These are phyloP conservation scores for Eragrostis curvula DNA, from an alignment of 176 grass and related monocot species.

Conservation along the genomic window DNA sequence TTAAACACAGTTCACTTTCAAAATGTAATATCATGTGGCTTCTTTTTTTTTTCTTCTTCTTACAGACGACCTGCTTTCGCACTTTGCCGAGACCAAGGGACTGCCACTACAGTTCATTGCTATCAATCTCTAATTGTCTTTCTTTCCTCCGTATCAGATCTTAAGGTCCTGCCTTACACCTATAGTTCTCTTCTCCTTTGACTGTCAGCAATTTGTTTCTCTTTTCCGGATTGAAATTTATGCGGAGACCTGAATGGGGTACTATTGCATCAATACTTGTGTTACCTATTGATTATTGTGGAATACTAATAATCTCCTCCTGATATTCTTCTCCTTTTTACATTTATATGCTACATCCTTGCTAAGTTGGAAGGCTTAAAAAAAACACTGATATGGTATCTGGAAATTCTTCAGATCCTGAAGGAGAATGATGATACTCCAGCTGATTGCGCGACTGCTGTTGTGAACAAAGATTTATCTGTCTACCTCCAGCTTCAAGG, in stretches of 20 bases:
- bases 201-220: conserved; percentile 27
- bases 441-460: conserved; percentile 69
- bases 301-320: not conserved
- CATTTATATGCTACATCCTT: conserved; percentile 10
- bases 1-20: conserved; percentile 7
- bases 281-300: not conserved
- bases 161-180: conserved; percentile 57
- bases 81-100: conserved; percentile 59
- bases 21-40: conserved; percentile 11
- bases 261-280: not conserved
- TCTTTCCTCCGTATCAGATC: conserved; percentile 67
- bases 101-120: conserved; percentile 50
- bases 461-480: conserved; percentile 78
- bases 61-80: conserved; percentile 61
- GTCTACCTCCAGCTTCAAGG: conserved; percentile 94
- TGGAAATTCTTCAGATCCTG: conserved; percentile 52
- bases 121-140: conserved; percentile 62
- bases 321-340: not conserved
- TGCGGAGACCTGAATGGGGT: conserved; percentile 7
- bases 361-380: not conserved
- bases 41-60: not conserved
- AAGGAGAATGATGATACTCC: conserved; percentile 62
- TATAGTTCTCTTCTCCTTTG: not conserved
- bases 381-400: conserved; percentile 12
- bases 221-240: not conserved